phyloP scores from a whole-genome alignment of 2,329 filamentous ascomycete genomes.

The Colletotrichum sidae region DNA sequence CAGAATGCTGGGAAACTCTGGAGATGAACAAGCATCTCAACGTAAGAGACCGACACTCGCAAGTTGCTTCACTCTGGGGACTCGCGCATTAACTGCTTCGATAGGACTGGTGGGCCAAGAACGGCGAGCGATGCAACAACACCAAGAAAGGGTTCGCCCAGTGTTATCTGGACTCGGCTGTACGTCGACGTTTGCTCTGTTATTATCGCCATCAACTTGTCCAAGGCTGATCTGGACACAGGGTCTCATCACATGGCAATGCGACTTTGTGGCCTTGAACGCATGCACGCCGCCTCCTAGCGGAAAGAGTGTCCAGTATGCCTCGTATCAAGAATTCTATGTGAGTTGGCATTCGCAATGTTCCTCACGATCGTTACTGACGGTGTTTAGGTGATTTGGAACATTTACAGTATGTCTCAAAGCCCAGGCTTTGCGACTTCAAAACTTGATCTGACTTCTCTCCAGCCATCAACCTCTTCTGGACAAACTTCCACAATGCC shows the following conservation, averaged over 20 bases:
- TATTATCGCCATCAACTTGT: neutral
- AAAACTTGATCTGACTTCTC: neutral
- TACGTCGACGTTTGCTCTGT: neutral
- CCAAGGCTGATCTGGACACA: neutral
- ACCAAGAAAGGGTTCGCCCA: conserved; percentile 9
- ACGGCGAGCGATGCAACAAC: conserved; percentile 11
- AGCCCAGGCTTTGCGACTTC: no score
- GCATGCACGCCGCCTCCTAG: conserved; percentile 24
- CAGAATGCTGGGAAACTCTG: no score
- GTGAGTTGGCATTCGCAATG: conserved; percentile 2
- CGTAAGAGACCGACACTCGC: no score
- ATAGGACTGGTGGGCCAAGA: conserved; percentile 25
- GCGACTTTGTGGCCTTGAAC: conserved; percentile 21
- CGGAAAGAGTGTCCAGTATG: conserved; percentile 6
- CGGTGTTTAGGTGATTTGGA: conserved; percentile 19
- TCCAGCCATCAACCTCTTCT: conserved; percentile 21
- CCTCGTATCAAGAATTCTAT: conserved; percentile 17
- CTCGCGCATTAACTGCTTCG: no score
- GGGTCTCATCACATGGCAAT: conserved; percentile 24
- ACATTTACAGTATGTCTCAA: conserved; percentile 14
- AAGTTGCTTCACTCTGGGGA: no score
- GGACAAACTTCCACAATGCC: conserved; percentile 20
- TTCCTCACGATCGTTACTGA: no score
- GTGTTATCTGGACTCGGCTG: conserved; percentile 23
- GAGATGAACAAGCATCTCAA: no score